These are phyloP conservation scores for Leishmania mexicana DNA, from an alignment of 208 protist genomes.

Conservation along the genomic window DNA sequence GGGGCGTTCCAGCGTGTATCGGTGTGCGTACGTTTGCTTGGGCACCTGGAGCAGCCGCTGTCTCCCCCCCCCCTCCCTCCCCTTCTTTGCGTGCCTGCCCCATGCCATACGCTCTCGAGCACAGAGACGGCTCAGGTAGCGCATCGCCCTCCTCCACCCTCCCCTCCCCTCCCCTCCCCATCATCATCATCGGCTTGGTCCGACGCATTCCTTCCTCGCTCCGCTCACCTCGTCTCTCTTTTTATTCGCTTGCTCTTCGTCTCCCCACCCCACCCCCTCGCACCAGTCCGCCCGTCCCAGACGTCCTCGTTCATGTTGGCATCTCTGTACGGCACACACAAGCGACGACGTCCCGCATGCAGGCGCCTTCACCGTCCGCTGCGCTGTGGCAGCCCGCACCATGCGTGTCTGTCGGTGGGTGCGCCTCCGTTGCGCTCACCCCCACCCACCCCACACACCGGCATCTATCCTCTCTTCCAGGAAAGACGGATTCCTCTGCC, in stretches of 20 bases:
- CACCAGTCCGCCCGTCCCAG: no score
- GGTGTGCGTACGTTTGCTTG: neutral
- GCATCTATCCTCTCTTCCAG: no score
- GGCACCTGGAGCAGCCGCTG: neutral
- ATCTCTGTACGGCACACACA: neutral
- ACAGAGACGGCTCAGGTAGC: neutral
- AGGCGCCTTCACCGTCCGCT: neutral
- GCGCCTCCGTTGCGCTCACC: neutral
- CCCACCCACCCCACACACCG: neutral
- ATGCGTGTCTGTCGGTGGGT: neutral
- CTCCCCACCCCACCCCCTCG: no score
- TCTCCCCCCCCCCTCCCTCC: neutral
- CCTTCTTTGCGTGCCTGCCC: neutral
- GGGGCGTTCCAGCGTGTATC: neutral
- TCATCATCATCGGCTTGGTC: neutral
- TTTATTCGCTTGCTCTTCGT: neutral
- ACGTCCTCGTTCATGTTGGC: neutral
- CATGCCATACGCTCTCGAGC: neutral
- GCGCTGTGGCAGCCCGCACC: neutral
- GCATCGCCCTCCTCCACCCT: neutral
- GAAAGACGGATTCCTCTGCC: no score
- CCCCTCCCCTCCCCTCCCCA: no score
- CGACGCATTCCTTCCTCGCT: neutral
- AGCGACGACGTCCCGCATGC: no score
- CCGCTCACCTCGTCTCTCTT: neutral